Base-by-base conservation (phyloP, 2,329 filamentous ascomycete genomes). In the Apiospora koreana region DNA sequence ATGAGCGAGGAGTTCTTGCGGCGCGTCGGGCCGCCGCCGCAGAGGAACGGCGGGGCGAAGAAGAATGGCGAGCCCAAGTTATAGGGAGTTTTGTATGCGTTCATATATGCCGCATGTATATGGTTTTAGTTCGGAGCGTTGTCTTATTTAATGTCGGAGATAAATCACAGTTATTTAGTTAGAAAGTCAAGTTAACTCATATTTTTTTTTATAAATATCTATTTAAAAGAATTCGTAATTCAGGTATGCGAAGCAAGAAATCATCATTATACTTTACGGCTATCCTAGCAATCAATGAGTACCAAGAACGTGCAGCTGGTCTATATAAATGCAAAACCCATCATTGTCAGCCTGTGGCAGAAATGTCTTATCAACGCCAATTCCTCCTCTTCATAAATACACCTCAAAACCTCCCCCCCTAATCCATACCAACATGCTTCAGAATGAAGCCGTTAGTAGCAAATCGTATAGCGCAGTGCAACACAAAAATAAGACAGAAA, bases 1-100 rank as follows among this genome's bases (percentile, higher is more conserved):
- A 74, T 91, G 54, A 84, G 86, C 73, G 83, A 86, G 5, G 84
- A 89, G 68, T 91, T 86, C 80, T 79, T 85, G 75, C 81, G 80
- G 75, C 90, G 92, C 42, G 87, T 86, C 43, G 81, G 80, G n/a
- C 25, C 68, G 41, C 64, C 68, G 48, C 68, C 70, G 25, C 42
- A 38, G 58, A 43, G 67, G 65, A 66, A 66, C 6, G 54, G 31
- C 35, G 35, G 35, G 54, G 21, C 8, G 5, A 58, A 35, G 31
- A 28, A 54, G 48, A n/a, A 62, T 14, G 54, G 54, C 8, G 54
- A 62, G 21, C 21, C 54, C 28, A 62, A 62, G 31, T 23, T 62
- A 38, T 62, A 62, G 31, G 18, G 9, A 12, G 18, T 28, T 50
- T 25, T 25, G 10, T 14, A 28, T 14, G 9, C 23, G 12, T 50